A percentile compares a stretch with the other conserved stretches of the same genome.
Conservation (phyloP, 2,329 filamentous ascomycete species). For the Penicillium sp. region DNA sequence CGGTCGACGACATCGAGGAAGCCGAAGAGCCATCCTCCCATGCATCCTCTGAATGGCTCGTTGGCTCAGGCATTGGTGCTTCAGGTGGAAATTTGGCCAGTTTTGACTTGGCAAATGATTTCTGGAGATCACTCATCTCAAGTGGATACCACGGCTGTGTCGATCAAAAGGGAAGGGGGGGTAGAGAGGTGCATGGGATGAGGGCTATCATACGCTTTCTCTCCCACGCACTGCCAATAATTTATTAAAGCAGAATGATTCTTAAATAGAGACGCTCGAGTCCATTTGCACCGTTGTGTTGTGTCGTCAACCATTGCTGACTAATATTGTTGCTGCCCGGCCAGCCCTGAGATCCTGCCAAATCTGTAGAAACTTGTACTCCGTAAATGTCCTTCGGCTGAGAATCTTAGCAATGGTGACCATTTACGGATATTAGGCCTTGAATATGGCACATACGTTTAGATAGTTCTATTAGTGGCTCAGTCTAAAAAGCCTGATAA, state of each 20-base stretch:
- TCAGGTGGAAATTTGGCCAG: conserved; percentile 62
- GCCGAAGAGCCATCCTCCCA: conserved; percentile 66
- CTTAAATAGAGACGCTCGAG: neutral
- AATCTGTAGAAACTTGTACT: neutral
- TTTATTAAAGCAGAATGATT: neutral
- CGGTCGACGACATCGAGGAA: conserved; percentile 87
- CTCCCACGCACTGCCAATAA: too few species aligned
- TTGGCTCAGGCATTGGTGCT: conserved; percentile 47
- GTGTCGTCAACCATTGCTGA: neutral
- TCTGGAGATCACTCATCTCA: conserved; percentile 76
- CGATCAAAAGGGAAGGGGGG: conserved; percentile 1
- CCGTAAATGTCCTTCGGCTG: neutral
- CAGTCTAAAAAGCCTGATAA: neutral
- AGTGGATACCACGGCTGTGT: conserved; percentile 4
- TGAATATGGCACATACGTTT: too few species aligned
- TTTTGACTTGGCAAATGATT: conserved; percentile 73
- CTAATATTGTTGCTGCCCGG: neutral
- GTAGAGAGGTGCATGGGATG: neutral
- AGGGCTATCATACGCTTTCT: neutral
- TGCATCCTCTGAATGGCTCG: conserved; percentile 29
- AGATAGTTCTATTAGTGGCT: neutral
- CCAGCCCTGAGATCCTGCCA: neutral
- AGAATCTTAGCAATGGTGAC: neutral
- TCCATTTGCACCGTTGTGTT: neutral
- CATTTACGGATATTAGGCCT: neutral